Conservation (phyloP, 495 filamentous ascomycete genomes). For the Xylaria sp. region DNA sequence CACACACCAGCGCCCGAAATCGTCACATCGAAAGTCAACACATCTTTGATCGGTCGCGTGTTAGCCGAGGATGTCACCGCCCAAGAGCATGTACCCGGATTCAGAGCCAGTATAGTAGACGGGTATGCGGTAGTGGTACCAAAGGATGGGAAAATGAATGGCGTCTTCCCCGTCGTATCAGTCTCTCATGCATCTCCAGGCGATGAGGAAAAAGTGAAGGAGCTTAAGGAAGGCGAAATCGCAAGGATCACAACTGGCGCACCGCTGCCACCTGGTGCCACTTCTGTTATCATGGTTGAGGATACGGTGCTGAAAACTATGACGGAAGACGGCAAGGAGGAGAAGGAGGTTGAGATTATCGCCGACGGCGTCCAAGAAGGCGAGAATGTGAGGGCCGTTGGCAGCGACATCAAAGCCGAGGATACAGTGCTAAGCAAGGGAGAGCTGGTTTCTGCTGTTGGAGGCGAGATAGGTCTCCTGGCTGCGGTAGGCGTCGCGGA, state of each 20-base stretch:
- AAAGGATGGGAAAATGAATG: constrained; percentile 67
- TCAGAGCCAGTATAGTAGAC: constrained; percentile 94
- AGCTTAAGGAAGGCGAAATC: constrained; percentile 75
- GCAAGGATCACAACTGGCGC: constrained; percentile 94
- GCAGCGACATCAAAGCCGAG: constrained; percentile 79
- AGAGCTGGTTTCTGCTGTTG: constrained; percentile 78
- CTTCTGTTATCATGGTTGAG: constrained; percentile 96
- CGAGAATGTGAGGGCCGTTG: constrained; percentile 90
- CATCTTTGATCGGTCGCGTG: constrained; percentile 72
- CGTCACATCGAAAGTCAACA: constrained; percentile 64
- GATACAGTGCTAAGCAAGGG: constrained; percentile 75
- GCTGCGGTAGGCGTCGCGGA: constrained; percentile 80
- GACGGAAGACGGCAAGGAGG: constrained; percentile 82
- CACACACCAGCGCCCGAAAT: constrained; percentile 68
- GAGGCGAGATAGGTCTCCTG: constrained; percentile 89
- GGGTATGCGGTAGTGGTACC: constrained; percentile 84
- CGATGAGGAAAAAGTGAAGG: constrained; percentile 52
- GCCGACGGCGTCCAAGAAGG: constrained; percentile 74
- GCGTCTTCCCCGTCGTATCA: constrained; percentile 83
- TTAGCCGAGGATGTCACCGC: constrained; percentile 85
- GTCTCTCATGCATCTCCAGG: constrained; percentile 84
- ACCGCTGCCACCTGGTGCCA: constrained; percentile 86
- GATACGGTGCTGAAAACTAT: constrained; percentile 77
- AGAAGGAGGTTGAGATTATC: constrained; percentile 84
- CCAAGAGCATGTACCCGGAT: constrained; percentile 85